Percentiles rank a stretch among this genome's conserved stretches.
These are phyloP conservation scores for Eucalyptus tenuipes DNA, from an alignment of 345 rosid genomes.

Conservation along the genomic window DNA sequence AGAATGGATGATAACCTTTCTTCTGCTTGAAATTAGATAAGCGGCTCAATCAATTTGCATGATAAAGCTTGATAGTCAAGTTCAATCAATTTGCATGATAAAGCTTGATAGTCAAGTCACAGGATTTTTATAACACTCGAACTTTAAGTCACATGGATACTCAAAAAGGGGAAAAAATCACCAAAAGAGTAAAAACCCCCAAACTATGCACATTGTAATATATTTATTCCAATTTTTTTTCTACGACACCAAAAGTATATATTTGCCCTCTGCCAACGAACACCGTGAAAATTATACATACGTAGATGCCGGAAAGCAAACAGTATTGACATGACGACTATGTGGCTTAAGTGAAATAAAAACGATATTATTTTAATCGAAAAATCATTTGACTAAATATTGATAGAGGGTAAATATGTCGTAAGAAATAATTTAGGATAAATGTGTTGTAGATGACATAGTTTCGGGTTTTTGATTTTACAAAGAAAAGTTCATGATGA, in stretches of 20 bases:
- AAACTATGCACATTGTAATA: too few relatives aligned
- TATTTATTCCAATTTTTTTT: background rate
- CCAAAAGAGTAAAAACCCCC: too few relatives aligned
- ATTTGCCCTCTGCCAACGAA: rapidly evolving
- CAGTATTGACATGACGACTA: background rate
- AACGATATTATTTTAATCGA: too few relatives aligned
- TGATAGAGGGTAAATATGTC: too few relatives aligned
- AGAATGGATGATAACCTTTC: background rate
- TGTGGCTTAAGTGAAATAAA: too few relatives aligned
- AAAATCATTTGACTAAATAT: too few relatives aligned
- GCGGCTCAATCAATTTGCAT: background rate
- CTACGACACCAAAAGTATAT: rapidly evolving
- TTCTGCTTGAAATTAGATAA: background rate
- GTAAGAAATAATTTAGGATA: background rate
- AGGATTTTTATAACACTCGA: background rate
- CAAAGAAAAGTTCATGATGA: too few relatives aligned
- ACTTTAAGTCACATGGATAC: too few relatives aligned
- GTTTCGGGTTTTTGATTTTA: too few relatives aligned
- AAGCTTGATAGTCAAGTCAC: background rate
- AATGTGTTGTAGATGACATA: background rate
- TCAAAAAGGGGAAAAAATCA: too few relatives aligned
- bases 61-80: background rate
- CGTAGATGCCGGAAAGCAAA: rapidly evolving
- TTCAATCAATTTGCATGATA: background rate
- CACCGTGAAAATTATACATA: too few relatives aligned